Evolutionary conservation across 2,329 filamentous ascomycete genomes (phyloP), one percentile per base, ranked within the genome.

Genomic region (Penicillium sp.): DNA sequence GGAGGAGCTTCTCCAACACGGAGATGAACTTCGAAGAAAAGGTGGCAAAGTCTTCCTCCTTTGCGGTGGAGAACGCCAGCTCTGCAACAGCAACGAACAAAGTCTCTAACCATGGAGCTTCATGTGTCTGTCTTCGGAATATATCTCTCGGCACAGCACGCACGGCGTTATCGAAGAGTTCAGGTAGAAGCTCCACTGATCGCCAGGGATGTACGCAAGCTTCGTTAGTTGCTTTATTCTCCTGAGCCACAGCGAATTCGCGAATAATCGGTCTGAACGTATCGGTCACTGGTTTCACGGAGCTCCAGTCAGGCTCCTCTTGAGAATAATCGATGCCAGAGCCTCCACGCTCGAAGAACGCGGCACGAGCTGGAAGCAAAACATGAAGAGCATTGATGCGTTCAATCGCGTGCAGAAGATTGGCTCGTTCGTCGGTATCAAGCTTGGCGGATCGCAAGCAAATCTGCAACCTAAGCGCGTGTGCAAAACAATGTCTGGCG

Each of bases 71-170:
- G 41, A 69, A 76, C 9, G 71, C 69, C 39, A 73, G 61, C 53
- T 77, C 71, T 7, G 72, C 68, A 40, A 79, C 66, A 29, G 68
- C 68, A 23, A 74, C 70, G 51, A 81, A 80, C n/a, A 79, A 65
- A 2, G 71, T 72, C 61, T 80, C 78, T 46, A 82, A 62, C 79
- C 79, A 82, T 13, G 73, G 68, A 36, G 74, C 74, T 62, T 82
- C 79, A 23, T 73, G 65, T 7, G 72, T 72, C 59, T 77, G 73
- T 35, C 74, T 68, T 41, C 70, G 69, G 42, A 76, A 76, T 10
- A 73, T 72, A 52, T 75, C 70, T 52, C 75, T 69, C 16, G 74
- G 75, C 14, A 79, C 70, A 34, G 75, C 76, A 34, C 76, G 72
- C 23, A 76, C 73, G 3, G 78, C 76, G 53, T 78, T 72, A 48